Percentiles rank a stretch among this genome's conserved stretches.
Conservation (phyloP, 75 land plant species). For the Pinus tabuliformis region DNA sequence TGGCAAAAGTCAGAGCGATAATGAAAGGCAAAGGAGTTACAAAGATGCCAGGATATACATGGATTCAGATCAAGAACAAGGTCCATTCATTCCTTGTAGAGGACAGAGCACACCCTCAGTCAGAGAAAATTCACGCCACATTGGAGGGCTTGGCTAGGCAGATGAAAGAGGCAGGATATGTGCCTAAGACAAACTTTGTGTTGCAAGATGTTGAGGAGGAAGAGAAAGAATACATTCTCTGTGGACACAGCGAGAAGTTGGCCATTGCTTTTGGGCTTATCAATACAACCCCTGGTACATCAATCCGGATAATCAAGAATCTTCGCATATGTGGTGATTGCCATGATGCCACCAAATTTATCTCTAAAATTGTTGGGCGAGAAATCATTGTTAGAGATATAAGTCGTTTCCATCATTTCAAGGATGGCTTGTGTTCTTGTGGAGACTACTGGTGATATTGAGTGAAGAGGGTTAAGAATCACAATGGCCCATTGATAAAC, state of each 20-base stretch:
- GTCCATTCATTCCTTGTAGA: slow-evolving; percentile 2
- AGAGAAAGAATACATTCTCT: background rate
- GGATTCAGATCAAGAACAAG: background rate
- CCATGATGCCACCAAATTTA: background rate
- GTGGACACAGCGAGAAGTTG: slow-evolving; percentile 11
- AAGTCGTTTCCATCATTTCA: slow-evolving; percentile 5
- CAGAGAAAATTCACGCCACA: background rate
- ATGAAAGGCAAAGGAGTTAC: slow-evolving; percentile 5
- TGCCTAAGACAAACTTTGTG: slow-evolving; percentile 1
- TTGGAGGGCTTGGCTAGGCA: background rate
- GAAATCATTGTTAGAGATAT: slow-evolving; percentile 2
- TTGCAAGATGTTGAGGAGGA: slow-evolving; percentile 13
- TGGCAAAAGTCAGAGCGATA: too few species aligned
- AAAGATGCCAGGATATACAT: slow-evolving; percentile 12
- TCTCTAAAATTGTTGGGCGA: slow-evolving; percentile 1
- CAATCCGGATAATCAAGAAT: slow-evolving; percentile 2
- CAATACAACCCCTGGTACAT: slow-evolving; percentile 1
- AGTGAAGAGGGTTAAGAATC: too few species aligned
- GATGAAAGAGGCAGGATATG: slow-evolving; percentile 10
- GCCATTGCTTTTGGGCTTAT: slow-evolving; percentile 13
- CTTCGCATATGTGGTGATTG: slow-evolving; percentile 9
- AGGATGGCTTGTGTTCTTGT: slow-evolving; percentile 13
- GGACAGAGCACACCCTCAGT: slow-evolving; percentile 9
- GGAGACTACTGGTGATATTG: slow-evolving; percentile 12
- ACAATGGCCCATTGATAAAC: too few species aligned